These are phyloP conservation scores for Aspergillus coremiiformis DNA, from an alignment of 495 filamentous ascomycete genomes.

Conservation along the genomic window DNA sequence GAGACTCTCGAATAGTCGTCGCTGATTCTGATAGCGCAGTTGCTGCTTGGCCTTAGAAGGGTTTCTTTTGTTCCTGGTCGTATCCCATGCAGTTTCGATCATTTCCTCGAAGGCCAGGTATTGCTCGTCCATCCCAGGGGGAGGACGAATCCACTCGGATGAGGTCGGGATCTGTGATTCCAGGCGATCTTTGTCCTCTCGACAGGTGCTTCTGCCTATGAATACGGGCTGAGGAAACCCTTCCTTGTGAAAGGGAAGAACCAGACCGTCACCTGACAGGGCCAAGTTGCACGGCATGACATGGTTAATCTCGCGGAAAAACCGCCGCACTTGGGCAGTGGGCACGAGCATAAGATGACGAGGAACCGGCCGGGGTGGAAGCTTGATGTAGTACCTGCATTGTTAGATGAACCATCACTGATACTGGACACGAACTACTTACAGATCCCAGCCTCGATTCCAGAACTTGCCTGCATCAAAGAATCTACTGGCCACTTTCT, in stretches of 20 bases:
- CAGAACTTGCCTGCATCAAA: constrained; percentile 54
- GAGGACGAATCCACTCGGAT: not conserved
- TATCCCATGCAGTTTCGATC: constrained; percentile 36
- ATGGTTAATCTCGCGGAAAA: constrained; percentile 54
- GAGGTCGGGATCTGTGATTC: constrained; percentile 25
- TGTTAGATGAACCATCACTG: not conserved
- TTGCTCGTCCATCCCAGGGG: constrained; percentile 17
- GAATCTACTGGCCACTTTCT: constrained; percentile 44
- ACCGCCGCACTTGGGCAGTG: constrained; percentile 49
- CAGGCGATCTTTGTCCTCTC: constrained; percentile 26
- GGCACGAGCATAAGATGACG: constrained; percentile 58
- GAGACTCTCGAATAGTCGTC: constrained; percentile 40
- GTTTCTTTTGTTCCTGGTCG: constrained; percentile 38
- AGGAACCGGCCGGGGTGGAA: constrained; percentile 32
- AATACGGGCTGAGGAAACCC: constrained; percentile 55
- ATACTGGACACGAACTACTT: constrained; percentile 28
- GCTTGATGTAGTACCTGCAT: constrained; percentile 59
- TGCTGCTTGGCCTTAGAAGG: constrained; percentile 42
- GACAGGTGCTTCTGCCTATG: constrained; percentile 46
- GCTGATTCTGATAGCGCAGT: constrained; percentile 40
- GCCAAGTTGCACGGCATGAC: constrained; percentile 37
- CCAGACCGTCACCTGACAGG: constrained; percentile 50
- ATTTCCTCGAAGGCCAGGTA: constrained; percentile 41
- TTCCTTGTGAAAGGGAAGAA: constrained; percentile 47
- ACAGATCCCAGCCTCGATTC: constrained; percentile 66